Evolutionary conservation across 1,139 yeast species (phyloP).

Genomic region (Oligophagozyma castellii): DNA sequence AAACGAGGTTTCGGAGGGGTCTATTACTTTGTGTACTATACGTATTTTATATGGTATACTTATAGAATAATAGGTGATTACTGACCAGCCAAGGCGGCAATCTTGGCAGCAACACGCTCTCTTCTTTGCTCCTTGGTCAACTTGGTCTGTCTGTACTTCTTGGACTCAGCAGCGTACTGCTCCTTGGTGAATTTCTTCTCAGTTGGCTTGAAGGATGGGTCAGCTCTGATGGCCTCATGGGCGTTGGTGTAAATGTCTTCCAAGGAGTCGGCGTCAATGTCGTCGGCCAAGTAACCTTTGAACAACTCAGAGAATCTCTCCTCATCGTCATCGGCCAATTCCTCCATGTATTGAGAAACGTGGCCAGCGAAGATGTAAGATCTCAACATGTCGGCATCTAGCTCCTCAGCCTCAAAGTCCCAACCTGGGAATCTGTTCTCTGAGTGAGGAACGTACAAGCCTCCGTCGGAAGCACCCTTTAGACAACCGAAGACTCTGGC

Average conservation of each 20-base stretch:
- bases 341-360: conserved; percentile 99
- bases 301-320: conserved; percentile 95
- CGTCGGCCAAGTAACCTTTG: conserved; percentile 95
- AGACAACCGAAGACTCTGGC: conserved; percentile 98
- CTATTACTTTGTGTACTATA: too few relatives aligned
- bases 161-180: conserved; percentile 94
- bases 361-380: conserved; percentile 99
- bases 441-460: conserved; percentile 98
- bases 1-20: too few relatives aligned
- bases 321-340: conserved; percentile 99
- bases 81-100: conserved; percentile 49
- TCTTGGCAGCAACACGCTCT: conserved; percentile 82
- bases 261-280: conserved; percentile 89
- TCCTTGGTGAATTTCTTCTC: conserved; percentile 94
- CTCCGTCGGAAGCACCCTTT: conserved; percentile 99
- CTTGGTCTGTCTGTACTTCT: conserved; percentile 81
- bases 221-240: conserved; percentile 91
- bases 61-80: conserved; percentile 12
- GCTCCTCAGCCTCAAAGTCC: conserved; percentile 97
- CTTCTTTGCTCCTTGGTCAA: conserved; percentile 86
- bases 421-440: conserved; percentile 99
- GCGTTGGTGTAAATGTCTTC: conserved; percentile 95
- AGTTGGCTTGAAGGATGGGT: conserved; percentile 85
- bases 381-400: conserved; percentile 95
- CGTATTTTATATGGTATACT: conserved; percentile 2